phyloP scores from a whole-genome alignment of 2,329 filamentous ascomycete species.

The Zasmidium cellare region DNA sequence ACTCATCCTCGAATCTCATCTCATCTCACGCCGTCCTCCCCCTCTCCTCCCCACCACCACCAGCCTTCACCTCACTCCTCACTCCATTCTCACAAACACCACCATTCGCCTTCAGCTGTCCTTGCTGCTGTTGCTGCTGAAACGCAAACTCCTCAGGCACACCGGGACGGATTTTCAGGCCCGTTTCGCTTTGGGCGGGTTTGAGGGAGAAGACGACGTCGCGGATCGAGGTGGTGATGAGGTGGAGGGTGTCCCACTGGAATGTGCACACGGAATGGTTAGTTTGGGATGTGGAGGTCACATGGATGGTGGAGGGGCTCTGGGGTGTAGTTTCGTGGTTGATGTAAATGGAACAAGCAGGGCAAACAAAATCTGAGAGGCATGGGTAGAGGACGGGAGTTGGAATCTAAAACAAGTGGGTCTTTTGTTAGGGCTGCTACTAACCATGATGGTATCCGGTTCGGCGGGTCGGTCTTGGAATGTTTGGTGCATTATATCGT shows the following conservation, averaged over 20 bases:
- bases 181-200: constrained; percentile 15
- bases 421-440: not conserved
- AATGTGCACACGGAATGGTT: not conserved
- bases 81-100: not conserved
- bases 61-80: not conserved
- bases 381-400: no score
- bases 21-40: not conserved
- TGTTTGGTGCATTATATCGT: not conserved
- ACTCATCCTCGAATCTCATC: not conserved
- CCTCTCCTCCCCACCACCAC: not conserved
- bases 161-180: constrained; percentile 15
- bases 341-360: no score
- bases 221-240: constrained; percentile 22
- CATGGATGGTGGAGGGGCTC: no score
- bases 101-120: no score
- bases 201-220: constrained; percentile 24
- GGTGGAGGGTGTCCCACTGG: constrained; percentile 20
- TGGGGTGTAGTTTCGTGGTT: no score
- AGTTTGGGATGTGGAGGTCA: not conserved
- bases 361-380: no score
- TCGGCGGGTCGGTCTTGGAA: not conserved
- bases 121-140: no score
- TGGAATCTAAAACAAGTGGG: not conserved
- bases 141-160: not conserved
- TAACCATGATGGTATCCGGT: not conserved